phyloP scores from a whole-genome alignment of 2,329 filamentous ascomycete species.

The Parafenestella ontariensis region DNA sequence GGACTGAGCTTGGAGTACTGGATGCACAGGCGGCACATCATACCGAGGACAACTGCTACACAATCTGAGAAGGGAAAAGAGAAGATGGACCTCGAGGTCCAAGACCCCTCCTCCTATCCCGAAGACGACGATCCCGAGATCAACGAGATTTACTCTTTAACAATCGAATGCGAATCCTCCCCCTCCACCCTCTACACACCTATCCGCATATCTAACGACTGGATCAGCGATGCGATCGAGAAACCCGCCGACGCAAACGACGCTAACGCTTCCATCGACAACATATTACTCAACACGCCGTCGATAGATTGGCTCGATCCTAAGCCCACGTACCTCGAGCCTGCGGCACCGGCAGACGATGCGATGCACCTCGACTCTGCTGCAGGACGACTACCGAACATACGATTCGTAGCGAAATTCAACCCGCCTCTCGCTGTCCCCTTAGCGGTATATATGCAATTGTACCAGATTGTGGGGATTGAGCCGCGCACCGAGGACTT shows the following conservation, averaged over 20 bases:
- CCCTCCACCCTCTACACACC: conserved; percentile 61
- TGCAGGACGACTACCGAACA: conserved; percentile 68
- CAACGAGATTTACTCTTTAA: conserved; percentile 68
- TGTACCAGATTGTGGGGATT: conserved; percentile 66
- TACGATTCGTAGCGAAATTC: conserved; percentile 77
- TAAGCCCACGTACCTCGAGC: conserved; percentile 62
- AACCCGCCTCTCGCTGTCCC: conserved; percentile 77
- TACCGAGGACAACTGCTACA: conserved; percentile 22
- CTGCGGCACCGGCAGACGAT: conserved; percentile 46
- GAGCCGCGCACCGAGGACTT: conserved; percentile 63
- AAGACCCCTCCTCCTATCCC: conserved; percentile 20
- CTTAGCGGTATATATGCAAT: conserved; percentile 66
- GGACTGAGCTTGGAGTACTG: conserved; percentile 81
- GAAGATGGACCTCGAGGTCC: conserved; percentile 45
- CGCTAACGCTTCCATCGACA: conserved; percentile 43
- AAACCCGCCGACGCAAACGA: conserved; percentile 57
- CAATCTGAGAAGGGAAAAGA: conserved; percentile 47
- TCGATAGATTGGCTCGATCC: conserved; percentile 76
- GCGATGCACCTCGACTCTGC: conserved; percentile 63
- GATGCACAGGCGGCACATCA: conserved; percentile 66
- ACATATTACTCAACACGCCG: conserved; percentile 53
- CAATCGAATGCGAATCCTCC: conserved; percentile 67
- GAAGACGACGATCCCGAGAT: conserved; percentile 49
- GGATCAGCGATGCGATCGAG: conserved; percentile 73
- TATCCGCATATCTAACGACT: conserved; percentile 74